phyloP scores from a whole-genome alignment of 2,329 filamentous ascomycete species.

The Fusarium solani-melongenae region DNA sequence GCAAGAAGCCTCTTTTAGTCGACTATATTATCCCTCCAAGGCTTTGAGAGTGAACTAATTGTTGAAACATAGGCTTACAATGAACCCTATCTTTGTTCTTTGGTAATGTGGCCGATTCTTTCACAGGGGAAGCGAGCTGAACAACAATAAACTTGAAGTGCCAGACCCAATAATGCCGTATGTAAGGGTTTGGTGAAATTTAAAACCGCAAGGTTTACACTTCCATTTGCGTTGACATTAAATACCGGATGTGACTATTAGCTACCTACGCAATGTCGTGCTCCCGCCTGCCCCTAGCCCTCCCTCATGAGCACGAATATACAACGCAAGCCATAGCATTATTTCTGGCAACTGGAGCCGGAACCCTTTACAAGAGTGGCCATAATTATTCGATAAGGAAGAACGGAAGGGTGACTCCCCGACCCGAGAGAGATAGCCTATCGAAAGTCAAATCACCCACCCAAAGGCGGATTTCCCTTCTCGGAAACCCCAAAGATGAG shows the following conservation, averaged over 20 bases:
- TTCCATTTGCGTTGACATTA: background rate
- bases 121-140: background rate
- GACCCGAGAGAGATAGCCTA: background rate
- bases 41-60: too few relatives aligned
- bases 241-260: background rate
- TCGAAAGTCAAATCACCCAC: background rate
- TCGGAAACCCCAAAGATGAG: background rate
- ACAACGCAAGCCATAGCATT: background rate
- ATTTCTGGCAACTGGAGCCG: background rate
- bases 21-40: too few relatives aligned
- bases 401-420: background rate
- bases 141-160: background rate
- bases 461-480: background rate
- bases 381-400: background rate
- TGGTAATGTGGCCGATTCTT: background rate
- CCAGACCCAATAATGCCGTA: background rate
- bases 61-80: too few relatives aligned
- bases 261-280: background rate
- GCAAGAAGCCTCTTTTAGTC: too few relatives aligned
- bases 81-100: background rate
- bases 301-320: background rate
- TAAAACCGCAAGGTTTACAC: background rate
- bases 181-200: background rate
- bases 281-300: background rate
- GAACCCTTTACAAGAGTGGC: background rate